Evolutionary conservation across 805 yeast genomes (phyloP), one percentile per base, ranked within the genome.

Genomic region (Blastobotrys robertii): DNA sequence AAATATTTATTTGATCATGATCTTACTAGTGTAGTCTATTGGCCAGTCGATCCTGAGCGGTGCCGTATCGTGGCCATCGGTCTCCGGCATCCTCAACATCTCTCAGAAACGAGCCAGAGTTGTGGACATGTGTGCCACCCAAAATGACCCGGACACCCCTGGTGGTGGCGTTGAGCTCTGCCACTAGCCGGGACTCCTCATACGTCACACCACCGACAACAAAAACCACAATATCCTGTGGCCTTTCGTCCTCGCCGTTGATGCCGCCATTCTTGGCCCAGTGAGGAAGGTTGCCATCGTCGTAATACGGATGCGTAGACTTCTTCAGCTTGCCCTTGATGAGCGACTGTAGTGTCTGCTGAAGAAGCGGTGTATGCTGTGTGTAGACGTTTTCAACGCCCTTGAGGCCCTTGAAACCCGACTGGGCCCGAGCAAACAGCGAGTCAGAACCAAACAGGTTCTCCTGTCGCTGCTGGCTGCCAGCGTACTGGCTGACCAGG

Each of bases 191-290:
- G 0, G 94, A 84, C 59, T 92, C 99, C 60, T 90, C 97, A 58
- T 77, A 86, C 1, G 97, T 90, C 2, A 75, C 81, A 11, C 98
- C 98, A 4, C 97, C 97, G 41, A 85, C 76, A 12, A 66, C 54
- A 43, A 64, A 66, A 14, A 68, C 62, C 22, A 68, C 50, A 11
- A 65, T 54, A 37, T 63, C 64, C 43, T 58, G 64, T 8, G 66
- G 65, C 30, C 54, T 44, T 40, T 64, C 67, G 22, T 50, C 32
- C 25, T 52, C 54, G 11, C 50, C 57, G 8, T 44, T 50, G 25
- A 19, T 19, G 6, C 51, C 44, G 15, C 41, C 37, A 13, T 36
- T 22, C 11, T 22, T 30, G n/a, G 54, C 54, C 55, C 56, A 52
- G 9, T 42, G 12, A 3, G 59, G 56, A 13, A 58, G 52, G 37